Conservation (phyloP, 768 basidiomycete genomes). For the Kwoniella sp. region DNA sequence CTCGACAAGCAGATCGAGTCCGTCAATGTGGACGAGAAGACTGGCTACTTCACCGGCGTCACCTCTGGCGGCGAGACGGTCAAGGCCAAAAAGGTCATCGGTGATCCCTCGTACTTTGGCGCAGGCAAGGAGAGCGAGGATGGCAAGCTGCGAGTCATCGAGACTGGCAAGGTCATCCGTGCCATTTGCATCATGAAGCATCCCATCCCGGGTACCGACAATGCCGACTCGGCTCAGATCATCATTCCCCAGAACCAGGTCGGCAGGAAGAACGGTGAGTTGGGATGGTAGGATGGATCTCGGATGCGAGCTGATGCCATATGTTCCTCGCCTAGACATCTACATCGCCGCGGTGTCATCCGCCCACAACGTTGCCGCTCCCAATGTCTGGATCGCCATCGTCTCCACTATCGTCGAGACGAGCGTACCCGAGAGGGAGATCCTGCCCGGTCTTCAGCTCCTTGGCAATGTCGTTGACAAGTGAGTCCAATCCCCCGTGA, state of each 20-base stretch:
- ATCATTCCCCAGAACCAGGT: conserved; percentile 99
- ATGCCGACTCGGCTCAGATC: conserved; percentile 90
- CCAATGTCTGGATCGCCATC: conserved; percentile 91
- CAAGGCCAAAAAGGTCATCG: conserved; percentile 95
- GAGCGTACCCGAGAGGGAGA: conserved; percentile 81
- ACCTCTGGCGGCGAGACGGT: conserved; percentile 83
- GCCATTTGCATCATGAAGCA: conserved; percentile 98
- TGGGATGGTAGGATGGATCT: background rate
- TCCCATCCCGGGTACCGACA: conserved; percentile 94
- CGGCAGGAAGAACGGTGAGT: conserved; percentile 78
- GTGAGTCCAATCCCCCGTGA: conserved; percentile 54
- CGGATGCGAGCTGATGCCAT: background rate
- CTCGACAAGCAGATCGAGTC: conserved; percentile 90
- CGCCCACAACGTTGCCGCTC: conserved; percentile 95
- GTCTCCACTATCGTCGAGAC: conserved; percentile 99
- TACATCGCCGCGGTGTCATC: conserved; percentile 97
- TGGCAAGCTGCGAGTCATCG: conserved; percentile 83
- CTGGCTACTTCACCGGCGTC: conserved; percentile 88
- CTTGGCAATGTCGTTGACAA: conserved; percentile 91
- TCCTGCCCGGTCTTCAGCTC: conserved; percentile 82
- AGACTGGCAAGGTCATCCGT: conserved; percentile 88
- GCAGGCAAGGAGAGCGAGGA: conserved; percentile 61
- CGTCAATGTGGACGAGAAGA: conserved; percentile 72
- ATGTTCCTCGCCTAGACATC: conserved; percentile 63
- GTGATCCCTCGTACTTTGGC: conserved; percentile 95